Conservation (phyloP, 805 yeast species). For the Barnettozyma siamensis region DNA sequence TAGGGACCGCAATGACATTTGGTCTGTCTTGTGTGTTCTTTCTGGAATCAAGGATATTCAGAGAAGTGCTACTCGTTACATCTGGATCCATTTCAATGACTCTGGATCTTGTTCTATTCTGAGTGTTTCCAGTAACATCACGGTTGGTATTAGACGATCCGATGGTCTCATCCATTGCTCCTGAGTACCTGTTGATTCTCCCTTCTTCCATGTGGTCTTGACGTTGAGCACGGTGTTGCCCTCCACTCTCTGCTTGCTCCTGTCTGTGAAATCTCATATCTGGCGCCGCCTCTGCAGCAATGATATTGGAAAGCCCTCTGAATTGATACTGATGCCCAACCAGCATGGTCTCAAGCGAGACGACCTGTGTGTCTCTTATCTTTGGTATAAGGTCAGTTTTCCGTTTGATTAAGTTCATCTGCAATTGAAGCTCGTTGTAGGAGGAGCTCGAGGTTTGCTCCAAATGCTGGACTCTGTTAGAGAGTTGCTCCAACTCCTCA, state of each 20-base stretch:
- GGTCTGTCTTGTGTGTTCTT: too few species aligned
- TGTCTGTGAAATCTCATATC: too few species aligned
- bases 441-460: slow-evolving; percentile 8
- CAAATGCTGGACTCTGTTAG: slow-evolving; percentile 17
- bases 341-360: slow-evolving; percentile 13
- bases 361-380: slow-evolving; percentile 17
- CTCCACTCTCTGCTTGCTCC: background rate
- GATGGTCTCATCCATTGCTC: background rate
- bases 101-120: too few species aligned
- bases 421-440: slow-evolving; percentile 7
- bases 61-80: too few species aligned
- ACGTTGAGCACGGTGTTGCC: background rate
- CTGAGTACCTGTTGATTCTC: too few species aligned
- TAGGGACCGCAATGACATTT: too few species aligned
- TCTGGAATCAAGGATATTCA: too few species aligned
- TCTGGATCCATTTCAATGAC: too few species aligned
- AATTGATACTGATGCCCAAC: slow-evolving; percentile 18
- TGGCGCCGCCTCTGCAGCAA: slow-evolving; percentile 2
- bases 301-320: slow-evolving; percentile 11
- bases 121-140: too few species aligned
- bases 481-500: slow-evolving; percentile 16
- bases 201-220: background rate
- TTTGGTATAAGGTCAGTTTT: slow-evolving; percentile 16
- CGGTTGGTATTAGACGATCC: too few species aligned
- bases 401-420: slow-evolving; percentile 11